Evolutionary conservation across 2,329 filamentous ascomycete genomes (phyloP).

Genomic region (Ceratocystis diversiconidia): DNA sequence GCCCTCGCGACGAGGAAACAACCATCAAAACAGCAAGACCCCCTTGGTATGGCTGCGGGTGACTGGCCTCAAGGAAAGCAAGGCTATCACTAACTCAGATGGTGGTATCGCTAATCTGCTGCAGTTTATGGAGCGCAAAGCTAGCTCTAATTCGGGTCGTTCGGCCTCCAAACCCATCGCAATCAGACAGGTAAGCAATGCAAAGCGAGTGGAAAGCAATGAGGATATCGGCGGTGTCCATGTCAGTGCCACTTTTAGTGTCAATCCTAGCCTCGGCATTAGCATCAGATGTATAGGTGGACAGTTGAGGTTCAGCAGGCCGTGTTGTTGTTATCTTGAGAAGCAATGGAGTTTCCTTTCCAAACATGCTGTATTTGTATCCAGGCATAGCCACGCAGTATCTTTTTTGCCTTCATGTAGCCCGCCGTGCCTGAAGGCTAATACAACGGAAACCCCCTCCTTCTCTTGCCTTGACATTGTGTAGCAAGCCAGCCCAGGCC

Average conservation of each 20-base stretch:
- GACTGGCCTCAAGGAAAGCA: constrained; percentile 52
- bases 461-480: neutral
- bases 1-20: constrained; percentile 18
- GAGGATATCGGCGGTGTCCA: constrained; percentile 25
- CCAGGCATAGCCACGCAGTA: constrained; percentile 21
- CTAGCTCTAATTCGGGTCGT: constrained; percentile 37
- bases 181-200: constrained; percentile 62
- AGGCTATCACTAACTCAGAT: constrained; percentile 50
- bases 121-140: constrained; percentile 57
- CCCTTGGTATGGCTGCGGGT: constrained; percentile 32
- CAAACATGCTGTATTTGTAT: constrained; percentile 24
- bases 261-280: no score
- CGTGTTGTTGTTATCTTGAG: neutral
- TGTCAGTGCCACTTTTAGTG: no score
- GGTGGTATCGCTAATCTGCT: constrained; percentile 52
- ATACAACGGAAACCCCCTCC: constrained; percentile 14
- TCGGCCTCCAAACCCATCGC: constrained; percentile 38
- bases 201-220: neutral
- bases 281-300: neutral
- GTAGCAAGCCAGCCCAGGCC: neutral
- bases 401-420: constrained; percentile 15
- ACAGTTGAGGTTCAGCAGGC: neutral
- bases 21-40: constrained; percentile 12
- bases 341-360: constrained; percentile 6
- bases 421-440: constrained; percentile 7